phyloP scores from a whole-genome alignment of 2,329 filamentous ascomycete genomes.

The Fusarium tupiense region DNA sequence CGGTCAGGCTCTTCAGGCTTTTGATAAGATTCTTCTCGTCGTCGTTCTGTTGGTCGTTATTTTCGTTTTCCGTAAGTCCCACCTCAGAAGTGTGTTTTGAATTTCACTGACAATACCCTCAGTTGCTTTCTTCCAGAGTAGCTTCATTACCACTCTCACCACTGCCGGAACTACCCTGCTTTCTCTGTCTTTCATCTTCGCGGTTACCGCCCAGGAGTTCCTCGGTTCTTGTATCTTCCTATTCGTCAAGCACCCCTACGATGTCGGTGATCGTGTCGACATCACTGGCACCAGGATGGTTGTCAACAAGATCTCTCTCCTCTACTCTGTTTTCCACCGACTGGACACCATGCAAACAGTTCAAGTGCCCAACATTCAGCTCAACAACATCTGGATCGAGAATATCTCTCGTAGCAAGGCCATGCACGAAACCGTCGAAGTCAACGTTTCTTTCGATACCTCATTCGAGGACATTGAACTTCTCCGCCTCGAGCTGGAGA shows the following conservation, averaged over 20 bases:
- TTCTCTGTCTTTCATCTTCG: slow-evolving; percentile 96
- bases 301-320: slow-evolving; percentile 92
- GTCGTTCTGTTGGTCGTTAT: slow-evolving; percentile 83
- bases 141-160: slow-evolving; percentile 84
- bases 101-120: slow-evolving; percentile 7
- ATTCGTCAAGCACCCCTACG: slow-evolving; percentile 98
- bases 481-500: slow-evolving; percentile 83
- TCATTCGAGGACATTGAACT: slow-evolving; percentile 89
- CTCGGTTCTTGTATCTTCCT: slow-evolving; percentile 98
- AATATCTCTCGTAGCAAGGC: slow-evolving; percentile 91
- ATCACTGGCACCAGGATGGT: slow-evolving; percentile 75
- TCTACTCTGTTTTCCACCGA: slow-evolving; percentile 91
- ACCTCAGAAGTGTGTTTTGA: not conserved
- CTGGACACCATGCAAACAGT: slow-evolving; percentile 83
- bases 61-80: slow-evolving; percentile 78
- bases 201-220: slow-evolving; percentile 90
- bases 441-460: slow-evolving; percentile 88
- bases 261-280: slow-evolving; percentile 94
- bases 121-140: slow-evolving; percentile 89
- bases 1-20: slow-evolving; percentile 88
- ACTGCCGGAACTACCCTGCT: slow-evolving; percentile 92
- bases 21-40: slow-evolving; percentile 85
- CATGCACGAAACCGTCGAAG: slow-evolving; percentile 85
- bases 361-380: slow-evolving; percentile 86
- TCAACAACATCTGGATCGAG: slow-evolving; percentile 95